Percentiles rank a stretch among this genome's conserved stretches.
phyloP scores from a whole-genome alignment of 2,329 filamentous ascomycete genomes.

The Arthroderma sp. region DNA sequence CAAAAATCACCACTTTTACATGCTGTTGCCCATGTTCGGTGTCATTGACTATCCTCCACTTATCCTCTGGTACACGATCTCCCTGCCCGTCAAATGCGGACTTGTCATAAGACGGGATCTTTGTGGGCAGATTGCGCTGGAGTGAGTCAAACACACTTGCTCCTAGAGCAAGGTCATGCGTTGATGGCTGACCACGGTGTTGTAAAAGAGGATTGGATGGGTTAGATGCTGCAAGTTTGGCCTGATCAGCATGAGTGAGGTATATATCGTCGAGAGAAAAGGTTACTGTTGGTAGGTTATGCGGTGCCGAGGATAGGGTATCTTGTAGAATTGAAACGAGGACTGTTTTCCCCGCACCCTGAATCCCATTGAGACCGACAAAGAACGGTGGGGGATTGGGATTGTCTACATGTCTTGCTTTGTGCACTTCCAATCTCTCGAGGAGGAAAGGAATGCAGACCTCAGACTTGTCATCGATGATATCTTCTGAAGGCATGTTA shows the following conservation, averaged over 20 bases:
- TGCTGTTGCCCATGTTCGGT: conserved; percentile 17
- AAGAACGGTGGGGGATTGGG: conserved; percentile 53
- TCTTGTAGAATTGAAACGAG: conserved; percentile 54
- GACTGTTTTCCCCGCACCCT: conserved; percentile 87
- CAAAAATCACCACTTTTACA: conserved; percentile 59
- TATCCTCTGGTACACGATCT: conserved; percentile 51
- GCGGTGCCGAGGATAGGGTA: conserved; percentile 44
- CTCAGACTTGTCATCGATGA: conserved; percentile 65
- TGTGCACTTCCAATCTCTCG: conserved; percentile 42
- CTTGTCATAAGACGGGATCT: conserved; percentile 73
- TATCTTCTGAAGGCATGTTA: conserved; percentile 30
- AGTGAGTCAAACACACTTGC: conserved; percentile 50
- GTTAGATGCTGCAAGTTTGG: conserved; percentile 49
- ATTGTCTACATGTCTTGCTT: conserved; percentile 24
- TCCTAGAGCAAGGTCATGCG: conserved; percentile 62
- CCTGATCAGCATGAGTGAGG: conserved; percentile 56
- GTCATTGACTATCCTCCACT: conserved; percentile 46
- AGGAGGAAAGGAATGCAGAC: conserved; percentile 68
- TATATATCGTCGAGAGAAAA: conserved; percentile 87
- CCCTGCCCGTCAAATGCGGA: conserved; percentile 61
- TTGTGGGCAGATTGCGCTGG: conserved; percentile 37
- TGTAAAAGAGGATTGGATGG: conserved; percentile 63
- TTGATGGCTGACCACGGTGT: conserved; percentile 69
- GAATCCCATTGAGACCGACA: conserved; percentile 79
- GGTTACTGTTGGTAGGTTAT: conserved; percentile 53